Evolutionary conservation across 2,329 filamentous ascomycete species (phyloP), one percentile per base, ranked within the genome.

Genomic region (Neopestalotiopsis rosae): DNA sequence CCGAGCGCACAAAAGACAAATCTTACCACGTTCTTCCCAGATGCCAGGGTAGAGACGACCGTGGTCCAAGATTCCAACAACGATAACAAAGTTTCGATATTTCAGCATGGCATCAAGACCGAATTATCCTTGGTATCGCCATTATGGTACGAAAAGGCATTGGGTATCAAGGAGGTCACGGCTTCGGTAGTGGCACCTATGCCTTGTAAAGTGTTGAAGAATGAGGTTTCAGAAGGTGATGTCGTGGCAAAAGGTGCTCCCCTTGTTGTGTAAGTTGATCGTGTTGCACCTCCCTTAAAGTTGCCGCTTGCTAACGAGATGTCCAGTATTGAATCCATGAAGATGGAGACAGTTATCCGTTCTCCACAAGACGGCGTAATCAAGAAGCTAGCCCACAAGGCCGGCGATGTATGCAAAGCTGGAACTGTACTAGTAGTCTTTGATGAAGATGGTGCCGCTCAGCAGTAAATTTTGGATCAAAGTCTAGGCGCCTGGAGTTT

Each of bases 151-250:
- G 93, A 94, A 74, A 95, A 97, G 81, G 94, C 94, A 0, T 85
- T 98, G 7, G 95, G 95, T 0, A 83, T 93, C 71, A 95, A 94
- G 79, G 94, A 97, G 76, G 87, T 88, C 0, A 86, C 90, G 6
- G 95, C 95, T 69, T 96, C 92, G 66, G 94, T 98, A 1, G 86
- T 93, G 30, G 94, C 96, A 28, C 96, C 96, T 0, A 99, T 99
- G 96, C 96, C 96, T 1, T 98, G 96, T 82, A 98, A 98, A 83
- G 92, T 99, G 32, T 83, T 99, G 71, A 90, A 94, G 72, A 96
- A 98, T 62, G 93, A 97, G 80, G 94, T 98, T 0, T 82, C 87
- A 34, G 94, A 94, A 74, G 96, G 96, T 0, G 90, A 97, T 72
- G 82, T 81, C 61, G 96, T 99, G 17, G 90, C 90, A 78, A 97